Evolutionary conservation across 1,139 yeast species (phyloP).

Genomic region (Hemisphaericaspora xylofermentans): DNA sequence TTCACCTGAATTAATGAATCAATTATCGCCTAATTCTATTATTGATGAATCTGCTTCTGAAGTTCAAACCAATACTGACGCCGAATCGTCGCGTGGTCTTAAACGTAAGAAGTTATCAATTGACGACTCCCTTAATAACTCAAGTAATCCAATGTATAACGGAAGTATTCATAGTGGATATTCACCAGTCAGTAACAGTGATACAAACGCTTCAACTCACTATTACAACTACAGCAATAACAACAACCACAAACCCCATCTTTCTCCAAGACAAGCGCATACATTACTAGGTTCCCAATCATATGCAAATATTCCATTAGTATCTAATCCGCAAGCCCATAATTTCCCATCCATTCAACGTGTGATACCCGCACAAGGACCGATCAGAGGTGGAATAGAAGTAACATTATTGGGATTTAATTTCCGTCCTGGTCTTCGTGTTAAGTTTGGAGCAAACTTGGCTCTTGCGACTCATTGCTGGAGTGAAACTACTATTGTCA

Average conservation of each 20-base stretch:
- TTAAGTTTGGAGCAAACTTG: slow-evolving; percentile 80
- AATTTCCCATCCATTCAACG: slow-evolving; percentile 65
- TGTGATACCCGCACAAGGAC: slow-evolving; percentile 93
- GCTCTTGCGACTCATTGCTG: slow-evolving; percentile 93
- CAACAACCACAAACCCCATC: slow-evolving; percentile 8
- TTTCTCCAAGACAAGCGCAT: not conserved
- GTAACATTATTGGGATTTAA: slow-evolving; percentile 85
- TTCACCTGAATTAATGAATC: slow-evolving; percentile 21
- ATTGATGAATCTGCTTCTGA: slow-evolving; percentile 67
- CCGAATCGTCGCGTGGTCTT: slow-evolving; percentile 28
- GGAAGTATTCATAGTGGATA: slow-evolving; percentile 39
- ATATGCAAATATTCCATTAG: slow-evolving; percentile 4
- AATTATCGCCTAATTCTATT: slow-evolving; percentile 61
- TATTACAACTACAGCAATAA: not conserved
- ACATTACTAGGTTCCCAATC: slow-evolving; percentile 7
- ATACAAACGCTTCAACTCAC: slow-evolving; percentile 39
- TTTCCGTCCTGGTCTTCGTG: slow-evolving; percentile 77
- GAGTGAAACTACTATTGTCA: slow-evolving; percentile 92
- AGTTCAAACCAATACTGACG: slow-evolving; percentile 45
- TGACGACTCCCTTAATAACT: slow-evolving; percentile 41
- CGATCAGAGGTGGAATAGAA: slow-evolving; percentile 93
- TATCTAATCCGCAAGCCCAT: slow-evolving; percentile 5
- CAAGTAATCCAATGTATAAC: slow-evolving; percentile 46
- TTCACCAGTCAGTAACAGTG: slow-evolving; percentile 47
- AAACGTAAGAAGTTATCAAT: slow-evolving; percentile 46